These are phyloP conservation scores for Sporothrix schenckii DNA, from an alignment of 2,329 filamentous ascomycete genomes.

Conservation along the genomic window DNA sequence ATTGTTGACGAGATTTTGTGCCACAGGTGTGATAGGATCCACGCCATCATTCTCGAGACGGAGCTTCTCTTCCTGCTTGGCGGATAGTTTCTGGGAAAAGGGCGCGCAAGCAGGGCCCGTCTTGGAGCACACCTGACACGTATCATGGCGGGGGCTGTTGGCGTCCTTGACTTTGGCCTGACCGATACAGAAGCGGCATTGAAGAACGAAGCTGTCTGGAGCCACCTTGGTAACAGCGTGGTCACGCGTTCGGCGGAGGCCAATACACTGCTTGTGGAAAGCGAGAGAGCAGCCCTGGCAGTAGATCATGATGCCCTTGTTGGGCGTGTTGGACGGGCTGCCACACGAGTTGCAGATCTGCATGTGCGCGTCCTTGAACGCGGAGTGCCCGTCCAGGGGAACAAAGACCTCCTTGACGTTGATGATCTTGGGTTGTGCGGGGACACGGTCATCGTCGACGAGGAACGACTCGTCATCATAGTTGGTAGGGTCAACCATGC, in stretches of 20 bases:
- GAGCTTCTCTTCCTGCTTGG: slow-evolving; percentile 80
- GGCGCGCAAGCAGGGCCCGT: slow-evolving; percentile 71
- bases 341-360: slow-evolving; percentile 73
- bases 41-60: slow-evolving; percentile 76
- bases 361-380: slow-evolving; percentile 72
- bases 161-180: slow-evolving; percentile 67
- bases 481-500: slow-evolving; percentile 56
- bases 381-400: slow-evolving; percentile 57
- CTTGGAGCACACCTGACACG: slow-evolving; percentile 70
- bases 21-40: slow-evolving; percentile 72
- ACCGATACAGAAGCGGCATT: slow-evolving; percentile 84
- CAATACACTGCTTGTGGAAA: slow-evolving; percentile 83
- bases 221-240: slow-evolving; percentile 87
- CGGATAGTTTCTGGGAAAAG: slow-evolving; percentile 72
- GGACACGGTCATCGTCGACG: slow-evolving; percentile 51
- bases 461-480: slow-evolving; percentile 63
- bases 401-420: slow-evolving; percentile 76
- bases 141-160: slow-evolving; percentile 68
- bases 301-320: slow-evolving; percentile 72
- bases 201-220: slow-evolving; percentile 77
- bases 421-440: slow-evolving; percentile 56
- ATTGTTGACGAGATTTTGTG: slow-evolving; percentile 71
- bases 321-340: slow-evolving; percentile 54
- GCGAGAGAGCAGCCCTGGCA: slow-evolving; percentile 89
- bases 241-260: slow-evolving; percentile 71